These are phyloP conservation scores for Euphrasia confusa DNA, from an alignment of 257 asterid genomes.

Conservation along the genomic window DNA sequence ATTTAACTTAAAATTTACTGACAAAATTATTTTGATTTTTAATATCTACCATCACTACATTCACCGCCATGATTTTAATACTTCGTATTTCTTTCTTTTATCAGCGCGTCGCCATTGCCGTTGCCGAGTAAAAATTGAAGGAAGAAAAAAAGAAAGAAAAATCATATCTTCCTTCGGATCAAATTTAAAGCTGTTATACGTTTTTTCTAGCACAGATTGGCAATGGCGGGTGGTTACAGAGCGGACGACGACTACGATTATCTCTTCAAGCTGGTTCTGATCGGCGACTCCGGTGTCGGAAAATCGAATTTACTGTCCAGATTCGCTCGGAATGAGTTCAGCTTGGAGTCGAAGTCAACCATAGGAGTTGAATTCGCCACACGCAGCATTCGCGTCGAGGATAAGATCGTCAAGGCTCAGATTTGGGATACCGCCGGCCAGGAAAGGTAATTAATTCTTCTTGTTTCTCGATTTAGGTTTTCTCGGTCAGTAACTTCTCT, in stretches of 20 bases:
- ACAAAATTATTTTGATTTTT: no score
- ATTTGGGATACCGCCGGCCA: constrained; percentile 37
- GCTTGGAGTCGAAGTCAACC: constrained; percentile 31
- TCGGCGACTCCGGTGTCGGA: constrained; percentile 33
- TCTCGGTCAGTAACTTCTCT: no score
- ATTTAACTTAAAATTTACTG: no score
- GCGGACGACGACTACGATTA: constrained; percentile 34
- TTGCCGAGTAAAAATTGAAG: not conserved
- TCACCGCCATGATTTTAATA: constrained; percentile 6
- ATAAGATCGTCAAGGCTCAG: constrained; percentile 35
- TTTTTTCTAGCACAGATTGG: not conserved
- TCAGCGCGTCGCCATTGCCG: not conserved
- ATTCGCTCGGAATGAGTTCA: constrained; percentile 29
- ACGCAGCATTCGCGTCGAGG: constrained; percentile 28
- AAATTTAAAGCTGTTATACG: not conserved
- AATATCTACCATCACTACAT: no score
- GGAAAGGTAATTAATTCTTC: constrained; percentile 23
- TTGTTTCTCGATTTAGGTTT: not conserved
- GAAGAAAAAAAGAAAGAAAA: not conserved
- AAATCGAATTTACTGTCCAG: constrained; percentile 29
- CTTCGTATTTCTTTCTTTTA: not conserved
- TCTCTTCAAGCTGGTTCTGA: constrained; percentile 32
- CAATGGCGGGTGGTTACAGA: constrained; percentile 29
- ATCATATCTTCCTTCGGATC: not conserved
- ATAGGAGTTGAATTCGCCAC: constrained; percentile 35